Percentiles rank a stretch among this genome's conserved stretches.
phyloP scores from a whole-genome alignment of 768 basidiomycete species.

The Kwoniella newhampshirensis region DNA sequence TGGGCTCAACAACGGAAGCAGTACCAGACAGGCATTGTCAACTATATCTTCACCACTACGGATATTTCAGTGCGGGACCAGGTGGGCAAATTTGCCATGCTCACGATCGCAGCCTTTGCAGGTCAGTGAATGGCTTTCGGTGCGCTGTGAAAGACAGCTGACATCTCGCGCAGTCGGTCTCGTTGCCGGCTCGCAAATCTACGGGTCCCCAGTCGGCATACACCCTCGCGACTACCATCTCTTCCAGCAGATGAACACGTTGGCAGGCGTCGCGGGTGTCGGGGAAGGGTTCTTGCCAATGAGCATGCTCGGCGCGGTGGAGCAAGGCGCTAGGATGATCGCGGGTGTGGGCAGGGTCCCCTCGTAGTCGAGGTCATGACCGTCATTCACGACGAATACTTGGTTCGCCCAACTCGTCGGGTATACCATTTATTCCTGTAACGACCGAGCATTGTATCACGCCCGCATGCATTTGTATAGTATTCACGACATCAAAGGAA shows the following conservation, averaged over 20 bases:
- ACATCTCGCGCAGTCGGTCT: slow-evolving; percentile 34
- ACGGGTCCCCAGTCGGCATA: slow-evolving; percentile 19
- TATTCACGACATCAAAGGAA: too few relatives aligned
- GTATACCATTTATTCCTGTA: too few relatives aligned
- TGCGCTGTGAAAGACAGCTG: slow-evolving; percentile 11
- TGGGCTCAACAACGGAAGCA: slow-evolving; percentile 18
- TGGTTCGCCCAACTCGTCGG: too few relatives aligned
- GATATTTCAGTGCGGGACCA: slow-evolving; percentile 21
- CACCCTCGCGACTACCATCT: slow-evolving; percentile 40
- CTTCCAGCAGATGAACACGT: slow-evolving; percentile 40
- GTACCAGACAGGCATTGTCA: slow-evolving; percentile 27
- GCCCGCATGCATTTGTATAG: too few relatives aligned
- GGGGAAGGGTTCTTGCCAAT: slow-evolving; percentile 45
- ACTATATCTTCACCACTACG: slow-evolving; percentile 33
- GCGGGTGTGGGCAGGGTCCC: slow-evolving; percentile 25
- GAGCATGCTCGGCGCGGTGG: slow-evolving; percentile 28
- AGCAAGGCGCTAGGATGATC: slow-evolving; percentile 33
- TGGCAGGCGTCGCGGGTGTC: slow-evolving; percentile 34
- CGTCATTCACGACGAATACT: too few relatives aligned
- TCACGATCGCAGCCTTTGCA: slow-evolving; percentile 31
- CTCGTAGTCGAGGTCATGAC: slow-evolving; percentile 1
- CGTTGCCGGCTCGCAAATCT: slow-evolving; percentile 26
- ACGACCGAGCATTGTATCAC: too few relatives aligned
- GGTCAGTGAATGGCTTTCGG: slow-evolving; percentile 24
- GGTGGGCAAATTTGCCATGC: slow-evolving; percentile 25